phyloP scores from a whole-genome alignment of 441 rosid genomes.

The Pelargonium citronellum region DNA sequence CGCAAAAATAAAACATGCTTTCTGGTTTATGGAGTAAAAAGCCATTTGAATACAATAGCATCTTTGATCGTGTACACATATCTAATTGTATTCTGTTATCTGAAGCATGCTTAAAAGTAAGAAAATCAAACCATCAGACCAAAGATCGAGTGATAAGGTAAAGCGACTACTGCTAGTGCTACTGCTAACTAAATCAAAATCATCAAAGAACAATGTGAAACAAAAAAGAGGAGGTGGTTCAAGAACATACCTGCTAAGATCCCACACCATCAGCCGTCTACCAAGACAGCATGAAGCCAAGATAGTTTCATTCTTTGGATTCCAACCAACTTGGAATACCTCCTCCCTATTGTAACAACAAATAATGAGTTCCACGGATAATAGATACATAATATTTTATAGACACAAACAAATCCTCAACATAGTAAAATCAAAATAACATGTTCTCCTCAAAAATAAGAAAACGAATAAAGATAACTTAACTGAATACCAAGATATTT shows the following conservation, averaged over 20 bases:
- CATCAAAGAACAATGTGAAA: neutral
- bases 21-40: neutral
- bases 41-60: neutral
- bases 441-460: neutral
- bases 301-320: slow-evolving; percentile 84
- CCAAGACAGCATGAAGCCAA: slow-evolving; percentile 94
- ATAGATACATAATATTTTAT: neutral
- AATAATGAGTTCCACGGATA: neutral
- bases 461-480: neutral
- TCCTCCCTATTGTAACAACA: slow-evolving; percentile 56
- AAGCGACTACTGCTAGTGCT: too few relatives aligned
- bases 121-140: too few relatives aligned
- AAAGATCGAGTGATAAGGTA: too few relatives aligned
- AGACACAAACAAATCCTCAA: neutral
- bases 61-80: neutral
- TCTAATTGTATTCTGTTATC: neutral
- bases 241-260: slow-evolving; percentile 75
- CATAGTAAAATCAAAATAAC: neutral
- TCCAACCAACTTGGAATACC: slow-evolving; percentile 97
- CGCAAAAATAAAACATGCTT: too few relatives aligned
- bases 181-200: neutral
- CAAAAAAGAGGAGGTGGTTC: neutral
- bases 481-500: neutral
- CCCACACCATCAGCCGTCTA: slow-evolving; percentile 98
- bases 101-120: neutral